phyloP scores from a whole-genome alignment of 192 early-diverging fungal genomes.

The Entophlyctis luteolus region DNA sequence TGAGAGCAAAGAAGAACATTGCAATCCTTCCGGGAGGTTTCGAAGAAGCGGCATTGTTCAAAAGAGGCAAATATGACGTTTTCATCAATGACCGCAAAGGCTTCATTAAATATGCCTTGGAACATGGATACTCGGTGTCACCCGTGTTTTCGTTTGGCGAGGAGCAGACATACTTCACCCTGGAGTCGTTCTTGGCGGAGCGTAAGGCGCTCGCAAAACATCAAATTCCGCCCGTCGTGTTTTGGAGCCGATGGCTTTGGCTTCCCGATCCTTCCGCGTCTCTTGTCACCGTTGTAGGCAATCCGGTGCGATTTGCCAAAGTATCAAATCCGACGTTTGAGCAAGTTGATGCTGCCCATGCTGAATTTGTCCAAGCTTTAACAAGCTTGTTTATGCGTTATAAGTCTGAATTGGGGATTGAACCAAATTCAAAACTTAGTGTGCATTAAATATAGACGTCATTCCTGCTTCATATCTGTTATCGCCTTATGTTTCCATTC shows the following conservation, averaged over 20 bases:
- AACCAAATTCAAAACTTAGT: background rate
- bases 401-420: background rate
- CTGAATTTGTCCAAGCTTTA: background rate
- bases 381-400: background rate
- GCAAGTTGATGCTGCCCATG: background rate
- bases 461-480: no score
- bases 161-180: background rate
- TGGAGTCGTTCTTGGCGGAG: background rate
- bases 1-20: background rate
- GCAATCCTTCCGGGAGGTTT: background rate
- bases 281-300: background rate
- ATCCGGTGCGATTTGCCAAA: background rate
- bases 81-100: background rate
- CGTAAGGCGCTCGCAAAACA: background rate
- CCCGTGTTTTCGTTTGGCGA: background rate
- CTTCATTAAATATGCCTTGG: background rate
- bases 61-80: background rate
- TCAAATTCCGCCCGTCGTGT: background rate
- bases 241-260: background rate
- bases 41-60: background rate
- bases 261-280: background rate
- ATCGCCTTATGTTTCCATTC: no score
- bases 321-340: background rate
- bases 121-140: background rate
- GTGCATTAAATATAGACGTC: background rate